Percentiles rank a stretch among this genome's conserved stretches.
phyloP scores from a whole-genome alignment of 1,284 basidiomycete species.

The Ceratobasidium sp. region DNA sequence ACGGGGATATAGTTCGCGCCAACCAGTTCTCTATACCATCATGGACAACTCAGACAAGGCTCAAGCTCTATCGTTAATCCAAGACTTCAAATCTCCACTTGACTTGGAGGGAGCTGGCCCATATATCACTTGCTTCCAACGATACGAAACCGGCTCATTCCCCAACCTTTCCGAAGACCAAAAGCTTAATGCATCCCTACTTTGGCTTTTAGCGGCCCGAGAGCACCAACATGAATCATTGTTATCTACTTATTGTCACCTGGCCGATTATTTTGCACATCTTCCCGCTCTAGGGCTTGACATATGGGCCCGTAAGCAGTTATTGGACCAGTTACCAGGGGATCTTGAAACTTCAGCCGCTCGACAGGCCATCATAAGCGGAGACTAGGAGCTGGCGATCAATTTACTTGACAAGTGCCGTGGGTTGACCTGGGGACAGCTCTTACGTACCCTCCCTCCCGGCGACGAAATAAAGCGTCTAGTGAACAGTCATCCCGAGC shows the following conservation, averaged over 20 bases:
- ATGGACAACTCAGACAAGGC: too few relatives aligned
- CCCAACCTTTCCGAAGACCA: conserved; percentile 2
- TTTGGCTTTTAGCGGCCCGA: conserved; percentile 10
- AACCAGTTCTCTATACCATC: too few relatives aligned
- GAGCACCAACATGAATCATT: conserved; percentile 5
- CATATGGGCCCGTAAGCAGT: conserved; percentile 11
- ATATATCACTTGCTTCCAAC: conserved; percentile 9
- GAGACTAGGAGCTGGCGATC: background rate
- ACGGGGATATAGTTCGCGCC: too few relatives aligned
- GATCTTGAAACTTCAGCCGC: conserved; percentile 14
- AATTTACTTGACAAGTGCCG: conserved; percentile 18
- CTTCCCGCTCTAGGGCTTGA: conserved; percentile 9
- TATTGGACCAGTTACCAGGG: background rate
- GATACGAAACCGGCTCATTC: background rate
- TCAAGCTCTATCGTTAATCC: background rate
- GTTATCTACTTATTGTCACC: background rate
- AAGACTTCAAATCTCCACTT: background rate
- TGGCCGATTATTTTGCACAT: background rate
- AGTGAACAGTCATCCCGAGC: background rate
- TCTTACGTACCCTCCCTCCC: conserved; percentile 3
- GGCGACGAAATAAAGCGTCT: background rate
- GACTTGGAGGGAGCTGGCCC: background rate
- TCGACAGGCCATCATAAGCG: background rate
- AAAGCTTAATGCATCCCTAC: conserved; percentile 16
- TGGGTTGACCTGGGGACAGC: conserved; percentile 6